Percentiles rank a stretch among this genome's conserved stretches.
These are phyloP conservation scores for Hortaea sp. DNA, from an alignment of 2,329 filamentous ascomycete species.

Conservation along the genomic window DNA sequence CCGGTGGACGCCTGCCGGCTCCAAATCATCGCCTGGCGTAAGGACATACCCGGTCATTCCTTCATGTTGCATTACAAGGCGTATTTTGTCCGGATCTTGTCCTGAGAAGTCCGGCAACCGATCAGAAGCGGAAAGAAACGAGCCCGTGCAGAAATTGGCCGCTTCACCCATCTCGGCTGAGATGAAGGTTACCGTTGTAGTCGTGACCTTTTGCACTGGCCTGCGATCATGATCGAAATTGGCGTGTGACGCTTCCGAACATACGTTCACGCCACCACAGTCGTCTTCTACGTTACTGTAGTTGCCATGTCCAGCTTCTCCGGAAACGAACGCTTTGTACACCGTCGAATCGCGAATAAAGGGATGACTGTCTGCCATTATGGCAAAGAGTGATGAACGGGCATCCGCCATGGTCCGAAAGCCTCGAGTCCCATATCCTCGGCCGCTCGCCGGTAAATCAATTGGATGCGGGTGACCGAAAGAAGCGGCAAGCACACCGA, in stretches of 20 bases:
- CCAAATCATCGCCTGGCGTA: not conserved
- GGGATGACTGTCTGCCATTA: slow-evolving; percentile 2
- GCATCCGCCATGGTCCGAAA: slow-evolving; percentile 2
- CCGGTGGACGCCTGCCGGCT: not conserved
- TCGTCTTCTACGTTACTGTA: not conserved
- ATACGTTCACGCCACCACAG: no score
- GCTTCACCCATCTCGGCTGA: not conserved
- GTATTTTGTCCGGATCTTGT: not conserved
- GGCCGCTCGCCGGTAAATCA: not conserved
- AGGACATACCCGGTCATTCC: not conserved
- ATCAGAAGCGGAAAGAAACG: not conserved
- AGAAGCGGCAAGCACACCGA: slow-evolving; percentile 9
- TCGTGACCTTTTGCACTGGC: not conserved
- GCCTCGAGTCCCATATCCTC: not conserved
- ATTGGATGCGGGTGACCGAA: slow-evolving; percentile 7
- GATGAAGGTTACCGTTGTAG: not conserved
- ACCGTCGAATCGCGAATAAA: slow-evolving; percentile 1
- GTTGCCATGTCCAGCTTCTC: not conserved
- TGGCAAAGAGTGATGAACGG: slow-evolving; percentile 2
- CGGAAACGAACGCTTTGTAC: slow-evolving; percentile 1
- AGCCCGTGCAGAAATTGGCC: not conserved
- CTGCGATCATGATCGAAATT: no score
- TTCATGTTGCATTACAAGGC: not conserved
- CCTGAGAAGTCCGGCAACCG: not conserved
- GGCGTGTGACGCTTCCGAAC: not conserved